Percentiles rank a stretch among this genome's conserved stretches.
These are phyloP conservation scores for Tilletia horrida DNA, from an alignment of 1,284 basidiomycete species.

Conservation along the genomic window DNA sequence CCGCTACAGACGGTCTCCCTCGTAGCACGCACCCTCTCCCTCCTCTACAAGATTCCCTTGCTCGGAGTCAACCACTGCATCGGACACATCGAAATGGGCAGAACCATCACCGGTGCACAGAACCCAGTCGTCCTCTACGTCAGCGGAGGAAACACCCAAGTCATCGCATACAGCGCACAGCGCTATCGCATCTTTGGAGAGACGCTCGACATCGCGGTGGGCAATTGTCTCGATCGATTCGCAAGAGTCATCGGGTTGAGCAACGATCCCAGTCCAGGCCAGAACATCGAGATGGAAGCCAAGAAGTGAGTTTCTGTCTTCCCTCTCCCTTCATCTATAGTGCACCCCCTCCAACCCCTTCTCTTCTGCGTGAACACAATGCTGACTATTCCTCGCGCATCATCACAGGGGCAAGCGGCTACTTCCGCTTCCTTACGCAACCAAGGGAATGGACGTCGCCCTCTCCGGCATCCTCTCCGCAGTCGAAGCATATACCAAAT, in stretches of 20 bases:
- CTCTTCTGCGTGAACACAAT: too few species aligned
- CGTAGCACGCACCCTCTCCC: slow-evolving; percentile 85
- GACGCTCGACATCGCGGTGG: slow-evolving; percentile 96
- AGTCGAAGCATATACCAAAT: slow-evolving; percentile 72
- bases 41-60: slow-evolving; percentile 84
- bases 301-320: slow-evolving; percentile 65
- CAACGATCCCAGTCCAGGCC: slow-evolving; percentile 96
- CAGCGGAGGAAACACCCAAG: slow-evolving; percentile 97
- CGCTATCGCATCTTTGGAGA: slow-evolving; percentile 99
- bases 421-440: slow-evolving; percentile 83
- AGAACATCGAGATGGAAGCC: slow-evolving; percentile 95
- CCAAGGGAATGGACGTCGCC: slow-evolving; percentile 98
- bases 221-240: slow-evolving; percentile 96
- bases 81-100: slow-evolving; percentile 96
- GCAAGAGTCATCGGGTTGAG: slow-evolving; percentile 91
- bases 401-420: slow-evolving; percentile 61
- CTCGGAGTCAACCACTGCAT: slow-evolving; percentile 98
- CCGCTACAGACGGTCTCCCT: slow-evolving; percentile 91
- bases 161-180: slow-evolving; percentile 89
- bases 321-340: too few species aligned
- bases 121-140: slow-evolving; percentile 98
- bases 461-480: slow-evolving; percentile 88
- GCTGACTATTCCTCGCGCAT: too few species aligned
- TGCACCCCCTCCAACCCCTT: too few species aligned
- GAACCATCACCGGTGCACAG: slow-evolving; percentile 86